Evolutionary conservation across 2,329 filamentous ascomycete genomes (phyloP), one percentile per base, ranked within the genome.

Genomic region (Huntiella decipiens): DNA sequence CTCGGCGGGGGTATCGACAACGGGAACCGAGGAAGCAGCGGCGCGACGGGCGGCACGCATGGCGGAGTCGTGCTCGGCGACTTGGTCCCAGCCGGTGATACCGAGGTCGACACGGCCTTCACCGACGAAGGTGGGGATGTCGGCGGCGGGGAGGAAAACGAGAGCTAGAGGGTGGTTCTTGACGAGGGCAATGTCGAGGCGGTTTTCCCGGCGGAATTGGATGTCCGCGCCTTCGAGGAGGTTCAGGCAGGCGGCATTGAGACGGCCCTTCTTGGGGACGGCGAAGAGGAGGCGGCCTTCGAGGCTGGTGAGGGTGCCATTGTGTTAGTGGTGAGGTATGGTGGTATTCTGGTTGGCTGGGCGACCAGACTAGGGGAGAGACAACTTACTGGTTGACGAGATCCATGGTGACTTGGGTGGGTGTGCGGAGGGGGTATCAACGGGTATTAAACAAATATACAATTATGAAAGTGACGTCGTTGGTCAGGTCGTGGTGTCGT

Each of bases 261-360:
- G 77, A 47, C 91, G 83, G 52, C 91, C 91, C 80, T 98, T 98
- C 68, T 98, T 98, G 51, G 91, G 91, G n/a, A 98, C 84, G 51
- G 91, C 91, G 60, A 98, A 95, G 52, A 96, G 74, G 48, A 96
- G 73, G 53, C 91, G 82, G 58, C 88, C 87, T 70, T 91, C 85
- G 60, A 95, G 73, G 67, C 86, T 93, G 31, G 22, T 16, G n/a
- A 6, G 10, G 15, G 16, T 8, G 37, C 13, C 4, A 41, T 37
- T 15, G 17, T 40, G 41, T 44, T 44, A 45, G 37, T 16, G 16
- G 35, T 22, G 31, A 31, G 36, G 15, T 13, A 16, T 22, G 22
- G 32, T 38, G 39, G 34, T 38, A 8, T 15, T 31, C 17, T 16
- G 19, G 15, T 10, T 5, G n/a, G 32, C 28, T 43, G 45, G 35